Percentiles rank a stretch among this genome's conserved stretches.
Evolutionary conservation across 1,284 basidiomycete species (phyloP).

Genomic region (Blastosporella zonata): DNA sequence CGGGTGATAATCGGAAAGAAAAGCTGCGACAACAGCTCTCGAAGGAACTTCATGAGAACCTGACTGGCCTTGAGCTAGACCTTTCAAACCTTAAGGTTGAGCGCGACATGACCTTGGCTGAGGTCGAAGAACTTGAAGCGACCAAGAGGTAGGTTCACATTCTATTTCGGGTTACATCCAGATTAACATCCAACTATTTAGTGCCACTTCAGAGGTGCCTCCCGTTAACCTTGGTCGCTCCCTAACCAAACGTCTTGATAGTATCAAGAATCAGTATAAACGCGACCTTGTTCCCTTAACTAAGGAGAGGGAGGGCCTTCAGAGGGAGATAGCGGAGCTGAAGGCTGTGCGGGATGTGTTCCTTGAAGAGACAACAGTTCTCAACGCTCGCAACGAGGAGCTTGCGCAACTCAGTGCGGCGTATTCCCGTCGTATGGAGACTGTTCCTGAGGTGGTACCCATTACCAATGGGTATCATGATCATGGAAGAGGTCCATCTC

Average conservation of each 20-base stretch:
- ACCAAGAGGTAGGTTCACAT: constrained; percentile 57
- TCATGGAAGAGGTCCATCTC: constrained; percentile 20
- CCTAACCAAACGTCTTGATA: constrained; percentile 85
- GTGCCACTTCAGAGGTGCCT: constrained; percentile 37
- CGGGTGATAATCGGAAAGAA: constrained; percentile 73
- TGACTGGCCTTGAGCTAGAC: constrained; percentile 81
- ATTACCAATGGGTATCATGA: constrained; percentile 27
- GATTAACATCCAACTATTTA: constrained; percentile 6
- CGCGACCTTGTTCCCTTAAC: constrained; percentile 84
- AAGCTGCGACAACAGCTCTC: constrained; percentile 79
- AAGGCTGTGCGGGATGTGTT: constrained; percentile 84
- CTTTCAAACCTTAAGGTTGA: constrained; percentile 86
- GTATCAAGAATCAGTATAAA: constrained; percentile 84
- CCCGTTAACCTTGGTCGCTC: constrained; percentile 63
- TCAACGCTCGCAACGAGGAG: constrained; percentile 92
- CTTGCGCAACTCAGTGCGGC: constrained; percentile 83
- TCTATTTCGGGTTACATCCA: constrained; percentile 17
- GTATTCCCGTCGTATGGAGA: constrained; percentile 74
- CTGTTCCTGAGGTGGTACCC: constrained; percentile 33
- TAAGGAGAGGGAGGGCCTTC: constrained; percentile 75
- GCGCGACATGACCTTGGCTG: constrained; percentile 88
- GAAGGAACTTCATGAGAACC: constrained; percentile 73
- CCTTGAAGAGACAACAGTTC: constrained; percentile 86
- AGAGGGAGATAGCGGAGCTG: constrained; percentile 85
- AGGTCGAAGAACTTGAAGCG: constrained; percentile 86